These are phyloP conservation scores for Leishmania gerbilli DNA, from an alignment of 208 protist genomes.

Conservation along the genomic window DNA sequence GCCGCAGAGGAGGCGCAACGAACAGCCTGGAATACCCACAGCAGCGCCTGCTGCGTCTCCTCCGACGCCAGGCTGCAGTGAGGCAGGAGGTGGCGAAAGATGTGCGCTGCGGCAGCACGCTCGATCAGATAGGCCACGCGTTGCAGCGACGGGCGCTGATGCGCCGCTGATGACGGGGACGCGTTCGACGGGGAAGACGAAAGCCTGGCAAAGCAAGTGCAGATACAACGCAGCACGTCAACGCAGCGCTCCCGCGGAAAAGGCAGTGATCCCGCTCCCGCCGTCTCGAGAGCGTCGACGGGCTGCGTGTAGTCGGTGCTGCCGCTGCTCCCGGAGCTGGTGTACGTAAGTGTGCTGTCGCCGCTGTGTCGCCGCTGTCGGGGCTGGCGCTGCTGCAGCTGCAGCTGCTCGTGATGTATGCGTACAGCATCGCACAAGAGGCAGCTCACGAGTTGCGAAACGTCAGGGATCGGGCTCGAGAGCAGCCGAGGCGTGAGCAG, in stretches of 20 bases:
- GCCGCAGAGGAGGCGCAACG: constrained; percentile 19
- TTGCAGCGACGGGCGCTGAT: constrained; percentile 28
- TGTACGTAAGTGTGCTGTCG: neutral
- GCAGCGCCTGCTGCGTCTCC: constrained; percentile 25
- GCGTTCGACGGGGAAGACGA: neutral
- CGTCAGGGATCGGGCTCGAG: constrained; percentile 42
- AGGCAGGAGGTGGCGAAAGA: constrained; percentile 53
- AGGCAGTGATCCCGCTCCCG: constrained; percentile 26
- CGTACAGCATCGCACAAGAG: constrained; percentile 65
- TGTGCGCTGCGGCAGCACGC: constrained; percentile 46
- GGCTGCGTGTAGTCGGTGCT: neutral
- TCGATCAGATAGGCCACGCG: constrained; percentile 56
- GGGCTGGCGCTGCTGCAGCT: neutral
- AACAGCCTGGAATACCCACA: constrained; percentile 44
- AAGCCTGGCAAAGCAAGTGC: constrained; percentile 49
- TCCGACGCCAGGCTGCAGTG: constrained; percentile 27
- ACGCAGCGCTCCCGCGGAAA: constrained; percentile 37
- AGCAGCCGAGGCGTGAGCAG: constrained; percentile 62
- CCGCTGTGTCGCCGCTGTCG: neutral
- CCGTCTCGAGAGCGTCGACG: neutral
- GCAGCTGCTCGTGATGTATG: constrained; percentile 24
- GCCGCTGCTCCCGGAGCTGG: neutral
- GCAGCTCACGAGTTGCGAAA: constrained; percentile 66
- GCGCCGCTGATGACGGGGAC: neutral
- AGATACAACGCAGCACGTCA: constrained; percentile 54